A percentile compares a stretch with the other conserved stretches of the same genome.
These are phyloP conservation scores for Trypethelium eluteriae DNA, from an alignment of 495 filamentous ascomycete genomes.

Conservation along the genomic window DNA sequence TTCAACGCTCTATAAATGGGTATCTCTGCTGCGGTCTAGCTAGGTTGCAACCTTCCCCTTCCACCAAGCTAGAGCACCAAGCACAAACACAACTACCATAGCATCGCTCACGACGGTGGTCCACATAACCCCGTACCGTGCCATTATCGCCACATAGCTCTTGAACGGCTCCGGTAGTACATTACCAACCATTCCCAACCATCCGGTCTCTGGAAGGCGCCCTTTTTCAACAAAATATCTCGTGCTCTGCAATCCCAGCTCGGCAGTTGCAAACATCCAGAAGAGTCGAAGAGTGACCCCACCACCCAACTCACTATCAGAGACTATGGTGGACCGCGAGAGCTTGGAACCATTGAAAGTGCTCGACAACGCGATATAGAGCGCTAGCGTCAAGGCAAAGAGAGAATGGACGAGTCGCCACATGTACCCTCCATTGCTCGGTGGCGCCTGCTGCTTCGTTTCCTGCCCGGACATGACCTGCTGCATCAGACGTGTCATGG, in stretches of 20 bases:
- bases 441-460: slow-evolving; percentile 33
- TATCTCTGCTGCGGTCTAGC: not conserved
- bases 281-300: slow-evolving; percentile 43
- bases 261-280: slow-evolving; percentile 72
- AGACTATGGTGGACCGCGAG: slow-evolving; percentile 38
- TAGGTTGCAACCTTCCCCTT: slow-evolving; percentile 29
- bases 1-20: slow-evolving; percentile 21
- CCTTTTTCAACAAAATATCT: slow-evolving; percentile 57
- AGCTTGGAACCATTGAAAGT: slow-evolving; percentile 51
- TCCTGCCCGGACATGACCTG: slow-evolving; percentile 45
- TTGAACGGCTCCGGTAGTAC: slow-evolving; percentile 51
- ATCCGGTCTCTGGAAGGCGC: slow-evolving; percentile 39
- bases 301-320: slow-evolving; percentile 21
- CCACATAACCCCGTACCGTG: slow-evolving; percentile 63
- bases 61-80: slow-evolving; percentile 66
- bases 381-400: slow-evolving; percentile 60
- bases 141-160: slow-evolving; percentile 50
- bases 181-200: slow-evolving; percentile 49
- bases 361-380: slow-evolving; percentile 57
- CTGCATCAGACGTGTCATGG: slow-evolving; percentile 53
- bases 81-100: slow-evolving; percentile 64
- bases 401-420: slow-evolving; percentile 73
- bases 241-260: slow-evolving; percentile 61
- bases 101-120: slow-evolving; percentile 56
- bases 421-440: slow-evolving; percentile 46